A percentile compares a stretch with the other conserved stretches of the same genome.
These are phyloP conservation scores for Cyberlindnera veronae DNA, from an alignment of 805 yeast species.

Conservation along the genomic window DNA sequence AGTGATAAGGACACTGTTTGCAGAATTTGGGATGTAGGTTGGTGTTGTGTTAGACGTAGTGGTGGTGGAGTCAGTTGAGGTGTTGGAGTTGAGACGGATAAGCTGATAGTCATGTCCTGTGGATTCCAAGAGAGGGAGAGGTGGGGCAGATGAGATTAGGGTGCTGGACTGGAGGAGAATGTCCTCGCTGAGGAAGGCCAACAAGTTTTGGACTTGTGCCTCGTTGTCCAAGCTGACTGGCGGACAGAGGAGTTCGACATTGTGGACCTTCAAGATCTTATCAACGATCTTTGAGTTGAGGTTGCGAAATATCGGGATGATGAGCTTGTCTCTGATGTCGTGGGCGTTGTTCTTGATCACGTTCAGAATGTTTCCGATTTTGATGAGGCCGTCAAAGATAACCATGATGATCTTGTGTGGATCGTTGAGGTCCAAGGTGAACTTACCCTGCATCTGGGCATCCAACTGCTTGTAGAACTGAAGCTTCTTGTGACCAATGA, in stretches of 20 bases:
- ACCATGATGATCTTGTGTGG: constrained; percentile 21
- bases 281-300: constrained; percentile 21
- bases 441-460: constrained; percentile 11
- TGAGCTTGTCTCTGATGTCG: constrained; percentile 10
- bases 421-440: constrained; percentile 20
- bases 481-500: constrained; percentile 26
- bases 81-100: background rate
- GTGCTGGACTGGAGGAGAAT: constrained; percentile 6
- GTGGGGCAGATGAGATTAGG: background rate
- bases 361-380: constrained; percentile 29
- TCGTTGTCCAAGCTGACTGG: constrained; percentile 24
- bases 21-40: too few species aligned
- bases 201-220: constrained; percentile 17
- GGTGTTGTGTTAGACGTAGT: background rate
- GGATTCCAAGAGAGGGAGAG: background rate
- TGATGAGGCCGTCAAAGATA: constrained; percentile 28
- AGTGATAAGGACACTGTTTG: constrained; percentile 13
- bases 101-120: constrained; percentile 7
- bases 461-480: constrained; percentile 20
- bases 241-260: constrained; percentile 22
- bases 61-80: background rate
- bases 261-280: constrained; percentile 18
- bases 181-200: constrained; percentile 22
- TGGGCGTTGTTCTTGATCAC: constrained; percentile 20
- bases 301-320: constrained; percentile 27